phyloP scores from a whole-genome alignment of 805 yeast genomes.

The Kodamaea lidongshanica region DNA sequence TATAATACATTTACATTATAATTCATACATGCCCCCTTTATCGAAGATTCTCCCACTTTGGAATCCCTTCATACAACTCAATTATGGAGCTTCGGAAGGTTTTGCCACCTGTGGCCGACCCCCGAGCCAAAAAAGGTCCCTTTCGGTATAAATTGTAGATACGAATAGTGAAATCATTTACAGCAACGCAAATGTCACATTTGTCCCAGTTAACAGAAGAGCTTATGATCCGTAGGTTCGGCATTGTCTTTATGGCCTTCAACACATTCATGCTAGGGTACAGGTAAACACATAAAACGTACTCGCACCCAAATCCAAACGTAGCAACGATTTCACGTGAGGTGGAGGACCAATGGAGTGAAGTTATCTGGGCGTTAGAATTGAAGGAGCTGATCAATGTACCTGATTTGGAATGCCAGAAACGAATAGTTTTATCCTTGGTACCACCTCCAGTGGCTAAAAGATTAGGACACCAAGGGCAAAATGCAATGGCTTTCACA shows the following conservation, averaged over 20 bases:
- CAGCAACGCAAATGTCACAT: constrained; percentile 60
- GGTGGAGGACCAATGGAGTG: constrained; percentile 67
- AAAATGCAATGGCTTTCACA: constrained; percentile 80
- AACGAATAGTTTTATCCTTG: constrained; percentile 69
- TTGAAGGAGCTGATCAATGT: constrained; percentile 52
- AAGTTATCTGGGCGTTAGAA: constrained; percentile 72
- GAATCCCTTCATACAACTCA: constrained; percentile 10
- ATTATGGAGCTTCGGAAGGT: constrained; percentile 10
- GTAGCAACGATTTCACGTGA: constrained; percentile 67
- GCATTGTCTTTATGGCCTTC: constrained; percentile 43
- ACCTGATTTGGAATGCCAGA: constrained; percentile 84
- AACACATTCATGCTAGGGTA: constrained; percentile 58
- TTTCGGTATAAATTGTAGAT: constrained; percentile 65
- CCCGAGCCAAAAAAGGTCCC: neutral
- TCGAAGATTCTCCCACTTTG: constrained; percentile 1
- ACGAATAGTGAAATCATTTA: constrained; percentile 72
- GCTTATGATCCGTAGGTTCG: constrained; percentile 55
- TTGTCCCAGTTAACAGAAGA: constrained; percentile 64
- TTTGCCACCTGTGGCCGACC: neutral
- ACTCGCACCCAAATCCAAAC: constrained; percentile 62
- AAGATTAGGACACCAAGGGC: constrained; percentile 81
- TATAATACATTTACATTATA: too few relatives aligned
- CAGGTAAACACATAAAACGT: constrained; percentile 39
- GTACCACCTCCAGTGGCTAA: constrained; percentile 91
- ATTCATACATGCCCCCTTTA: too few relatives aligned